Conservation (phyloP, 1,139 yeast species). For the Candida pseudocylindracea region DNA sequence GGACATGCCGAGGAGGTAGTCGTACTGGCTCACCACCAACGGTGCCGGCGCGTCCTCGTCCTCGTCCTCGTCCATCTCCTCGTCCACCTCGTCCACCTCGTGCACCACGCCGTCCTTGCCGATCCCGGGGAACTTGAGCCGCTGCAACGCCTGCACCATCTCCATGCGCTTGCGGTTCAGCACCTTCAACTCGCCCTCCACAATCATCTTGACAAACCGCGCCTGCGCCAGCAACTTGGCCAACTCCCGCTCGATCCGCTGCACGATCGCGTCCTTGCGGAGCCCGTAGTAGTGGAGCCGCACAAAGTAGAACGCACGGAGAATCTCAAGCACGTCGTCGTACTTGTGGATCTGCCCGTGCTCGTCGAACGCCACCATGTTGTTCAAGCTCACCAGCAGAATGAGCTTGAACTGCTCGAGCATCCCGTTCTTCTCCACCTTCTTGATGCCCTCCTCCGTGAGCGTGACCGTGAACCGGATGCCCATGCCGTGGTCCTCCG, state of each 20-base stretch:
- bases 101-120: slow-evolving; percentile 42
- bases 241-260: slow-evolving; percentile 49
- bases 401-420: slow-evolving; percentile 66
- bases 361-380: slow-evolving; percentile 96
- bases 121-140: slow-evolving; percentile 53
- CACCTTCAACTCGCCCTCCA: slow-evolving; percentile 47
- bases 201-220: slow-evolving; percentile 74
- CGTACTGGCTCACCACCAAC: slow-evolving; percentile 33
- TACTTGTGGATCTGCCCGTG: slow-evolving; percentile 74
- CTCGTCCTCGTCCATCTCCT: slow-evolving; percentile 8
- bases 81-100: slow-evolving; percentile 3
- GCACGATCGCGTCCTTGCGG: slow-evolving; percentile 65
- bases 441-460: slow-evolving; percentile 62
- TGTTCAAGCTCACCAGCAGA: slow-evolving; percentile 45
- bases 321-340: slow-evolving; percentile 50
- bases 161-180: slow-evolving; percentile 52
- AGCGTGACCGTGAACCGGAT: slow-evolving; percentile 63
- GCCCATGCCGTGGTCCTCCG: slow-evolving; percentile 75
- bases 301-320: slow-evolving; percentile 66
- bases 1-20: slow-evolving; percentile 68
- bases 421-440: slow-evolving; percentile 51
- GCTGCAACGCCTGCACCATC: slow-evolving; percentile 40
- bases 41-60: slow-evolving; percentile 10
- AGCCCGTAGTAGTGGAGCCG: slow-evolving; percentile 80
- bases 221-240: slow-evolving; percentile 69